Evolutionary conservation across 1,139 yeast genomes (phyloP).

Genomic region (Pichia sp.): DNA sequence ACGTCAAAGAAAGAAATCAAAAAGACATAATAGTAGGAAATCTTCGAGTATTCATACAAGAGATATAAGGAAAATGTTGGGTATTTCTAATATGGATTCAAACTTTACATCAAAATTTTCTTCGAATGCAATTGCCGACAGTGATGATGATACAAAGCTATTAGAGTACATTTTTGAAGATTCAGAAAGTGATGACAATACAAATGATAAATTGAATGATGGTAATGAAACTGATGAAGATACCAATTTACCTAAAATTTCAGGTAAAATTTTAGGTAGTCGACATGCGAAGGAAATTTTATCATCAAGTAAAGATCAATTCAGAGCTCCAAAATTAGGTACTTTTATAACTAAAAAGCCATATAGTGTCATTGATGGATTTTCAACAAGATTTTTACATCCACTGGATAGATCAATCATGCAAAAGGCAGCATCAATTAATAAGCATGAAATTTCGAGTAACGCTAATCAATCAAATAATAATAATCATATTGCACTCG

Average conservation of each 20-base stretch:
- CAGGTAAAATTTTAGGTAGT: slow-evolving; percentile 55
- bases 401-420: slow-evolving; percentile 30
- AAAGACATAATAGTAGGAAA: slow-evolving; percentile 4
- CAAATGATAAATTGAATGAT: slow-evolving; percentile 13
- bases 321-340: slow-evolving; percentile 87
- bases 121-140: slow-evolving; percentile 23
- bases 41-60: slow-evolving; percentile 8
- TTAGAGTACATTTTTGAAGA: slow-evolving; percentile 28
- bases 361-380: slow-evolving; percentile 89
- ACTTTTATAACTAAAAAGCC: slow-evolving; percentile 85
- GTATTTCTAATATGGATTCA: slow-evolving; percentile 12
- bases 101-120: slow-evolving; percentile 12
- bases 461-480: neutral
- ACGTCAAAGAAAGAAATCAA: slow-evolving; percentile 4
- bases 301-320: slow-evolving; percentile 74
- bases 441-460: slow-evolving; percentile 1
- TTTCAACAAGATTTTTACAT: slow-evolving; percentile 72
- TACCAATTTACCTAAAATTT: slow-evolving; percentile 59
- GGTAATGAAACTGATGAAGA: slow-evolving; percentile 96
- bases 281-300: slow-evolving; percentile 84
- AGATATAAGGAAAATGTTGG: slow-evolving; percentile 17
- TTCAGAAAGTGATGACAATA: slow-evolving; percentile 12
- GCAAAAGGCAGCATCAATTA: slow-evolving; percentile 22
- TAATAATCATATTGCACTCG: slow-evolving; percentile 33
- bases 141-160: slow-evolving; percentile 26